phyloP scores from a whole-genome alignment of 768 basidiomycete species.

The Rhodotorula paludigena region DNA sequence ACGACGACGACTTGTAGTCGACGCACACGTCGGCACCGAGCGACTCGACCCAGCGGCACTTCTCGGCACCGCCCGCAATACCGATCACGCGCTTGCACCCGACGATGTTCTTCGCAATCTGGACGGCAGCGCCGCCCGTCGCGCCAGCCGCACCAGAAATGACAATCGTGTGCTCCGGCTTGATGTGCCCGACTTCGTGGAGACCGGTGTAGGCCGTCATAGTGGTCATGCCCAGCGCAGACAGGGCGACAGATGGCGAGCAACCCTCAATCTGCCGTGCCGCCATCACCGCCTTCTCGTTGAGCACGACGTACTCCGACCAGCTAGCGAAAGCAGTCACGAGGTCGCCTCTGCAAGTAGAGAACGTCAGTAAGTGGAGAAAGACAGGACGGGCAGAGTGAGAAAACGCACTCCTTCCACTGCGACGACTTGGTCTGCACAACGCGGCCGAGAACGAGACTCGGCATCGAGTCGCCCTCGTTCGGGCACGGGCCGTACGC shows the following conservation, averaged over 20 bases:
- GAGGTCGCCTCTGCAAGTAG: background rate
- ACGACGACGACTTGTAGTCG: constrained; percentile 44
- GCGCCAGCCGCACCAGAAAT: constrained; percentile 46
- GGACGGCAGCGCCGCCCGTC: constrained; percentile 36
- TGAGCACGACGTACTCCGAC: constrained; percentile 10
- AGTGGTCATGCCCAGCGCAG: constrained; percentile 11
- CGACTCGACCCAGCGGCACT: constrained; percentile 46
- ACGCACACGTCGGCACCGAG: constrained; percentile 47
- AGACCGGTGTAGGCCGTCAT: constrained; percentile 43
- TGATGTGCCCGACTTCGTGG: constrained; percentile 39
- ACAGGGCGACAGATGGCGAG: constrained; percentile 2
- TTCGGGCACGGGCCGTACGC: constrained; percentile 20
- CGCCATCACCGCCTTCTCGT: background rate
- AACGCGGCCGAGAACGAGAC: constrained; percentile 15
- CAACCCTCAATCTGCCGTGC: constrained; percentile 3
- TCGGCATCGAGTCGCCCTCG: constrained; percentile 25
- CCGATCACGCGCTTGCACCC: constrained; percentile 45
- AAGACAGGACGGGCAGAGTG: background rate
- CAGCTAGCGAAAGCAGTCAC: constrained; percentile 4
- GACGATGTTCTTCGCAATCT: constrained; percentile 44
- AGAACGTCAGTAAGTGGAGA: background rate
- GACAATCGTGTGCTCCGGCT: constrained; percentile 41
- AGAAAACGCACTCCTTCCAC: constrained; percentile 4
- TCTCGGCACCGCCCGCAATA: constrained; percentile 45
- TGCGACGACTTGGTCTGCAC: constrained; percentile 7